A percentile compares a stretch with the other conserved stretches of the same genome.
phyloP scores from a whole-genome alignment of 1,284 basidiomycete species.

The Ustanciosporium gigantosporum region DNA sequence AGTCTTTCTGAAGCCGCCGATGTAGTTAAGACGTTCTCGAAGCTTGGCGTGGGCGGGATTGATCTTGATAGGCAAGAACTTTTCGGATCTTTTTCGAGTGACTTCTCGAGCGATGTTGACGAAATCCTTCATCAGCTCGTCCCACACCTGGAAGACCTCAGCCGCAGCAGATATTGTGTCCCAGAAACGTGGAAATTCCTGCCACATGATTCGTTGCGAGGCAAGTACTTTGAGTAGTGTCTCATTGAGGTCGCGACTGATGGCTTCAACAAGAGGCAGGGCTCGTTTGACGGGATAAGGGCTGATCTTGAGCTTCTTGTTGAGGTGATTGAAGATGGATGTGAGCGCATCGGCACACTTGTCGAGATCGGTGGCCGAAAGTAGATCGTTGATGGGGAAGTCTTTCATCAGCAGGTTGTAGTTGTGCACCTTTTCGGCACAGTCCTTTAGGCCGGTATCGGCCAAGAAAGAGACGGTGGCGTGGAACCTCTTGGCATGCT shows the following conservation, averaged over 20 bases:
- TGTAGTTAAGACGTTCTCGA: slow-evolving; percentile 83
- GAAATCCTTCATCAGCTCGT: slow-evolving; percentile 96
- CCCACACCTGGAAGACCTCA: slow-evolving; percentile 90
- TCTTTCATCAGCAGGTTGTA: slow-evolving; percentile 99
- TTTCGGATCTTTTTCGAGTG: slow-evolving; percentile 84
- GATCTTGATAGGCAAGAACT: slow-evolving; percentile 97
- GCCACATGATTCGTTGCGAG: slow-evolving; percentile 86
- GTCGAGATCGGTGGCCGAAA: slow-evolving; percentile 91
- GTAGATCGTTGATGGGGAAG: slow-evolving; percentile 92
- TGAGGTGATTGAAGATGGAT: slow-evolving; percentile 89
- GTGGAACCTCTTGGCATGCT: slow-evolving; percentile 94
- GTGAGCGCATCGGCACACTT: slow-evolving; percentile 87
- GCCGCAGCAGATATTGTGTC: slow-evolving; percentile 76
- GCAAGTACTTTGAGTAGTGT: slow-evolving; percentile 87
- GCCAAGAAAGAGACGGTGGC: slow-evolving; percentile 97
- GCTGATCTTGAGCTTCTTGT: slow-evolving; percentile 77
- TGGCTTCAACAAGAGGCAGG: slow-evolving; percentile 93
- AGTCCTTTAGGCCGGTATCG: slow-evolving; percentile 87
- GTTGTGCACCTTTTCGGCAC: slow-evolving; percentile 54
- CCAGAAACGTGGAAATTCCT: slow-evolving; percentile 91
- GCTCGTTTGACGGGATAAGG: slow-evolving; percentile 95
- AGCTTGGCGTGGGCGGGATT: slow-evolving; percentile 85
- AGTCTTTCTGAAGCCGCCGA: slow-evolving; percentile 88
- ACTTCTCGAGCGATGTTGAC: slow-evolving; percentile 95
- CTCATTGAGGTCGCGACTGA: slow-evolving; percentile 95